Evolutionary conservation across 352 stramenopile genomes (phyloP), one percentile per base, ranked within the genome.

Genomic region (Hyaloperonospora brassicae): DNA sequence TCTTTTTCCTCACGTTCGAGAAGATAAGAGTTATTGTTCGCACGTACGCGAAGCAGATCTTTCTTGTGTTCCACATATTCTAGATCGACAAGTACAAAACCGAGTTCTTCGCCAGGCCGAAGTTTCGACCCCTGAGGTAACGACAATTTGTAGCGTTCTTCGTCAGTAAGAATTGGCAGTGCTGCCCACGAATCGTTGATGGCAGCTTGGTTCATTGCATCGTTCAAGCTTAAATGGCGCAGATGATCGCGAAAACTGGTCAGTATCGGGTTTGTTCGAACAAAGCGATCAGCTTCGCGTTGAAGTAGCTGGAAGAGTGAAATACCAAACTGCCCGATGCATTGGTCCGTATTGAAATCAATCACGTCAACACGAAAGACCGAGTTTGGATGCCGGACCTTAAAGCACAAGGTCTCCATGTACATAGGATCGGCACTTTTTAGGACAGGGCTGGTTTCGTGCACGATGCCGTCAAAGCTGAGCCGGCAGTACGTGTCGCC

Each of bases 381-480:
- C 5, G 73, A 73, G 50, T 89, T 84, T 8, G 76, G 72, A 22
- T 76, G 64, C 11, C 68, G 62, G 17, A 84, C 71, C 22, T 84
- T 74, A 58, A 89, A 84, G 52, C 84, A 94, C 44, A 90, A 62
- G 7, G 70, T 70, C 40, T 94, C 84, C 76, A 88, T 85, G 60
- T 83, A 92, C 76, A 94, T 89, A 9, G 84, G 84, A 43, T 94
- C 81, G 0, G 84, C 84, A 48, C 77, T 94, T 60, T 92, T 92
- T 22, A 92, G 63, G 47, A 94, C 84, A 8, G 83, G 81, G 40
- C 76, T 92, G 0, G 84, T 92, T 42, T 94, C 84, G 46, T 89
- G 74, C 10, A 88, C 62, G 17, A 78, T 64, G 2, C 68, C 70
- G 41, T 87, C 81, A 42, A 92, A 76, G 5, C 63, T 71, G 14